A percentile compares a stretch with the other conserved stretches of the same genome.
Conservation (phyloP, 2,329 filamentous ascomycete species). For the Monilinia fructigena region DNA sequence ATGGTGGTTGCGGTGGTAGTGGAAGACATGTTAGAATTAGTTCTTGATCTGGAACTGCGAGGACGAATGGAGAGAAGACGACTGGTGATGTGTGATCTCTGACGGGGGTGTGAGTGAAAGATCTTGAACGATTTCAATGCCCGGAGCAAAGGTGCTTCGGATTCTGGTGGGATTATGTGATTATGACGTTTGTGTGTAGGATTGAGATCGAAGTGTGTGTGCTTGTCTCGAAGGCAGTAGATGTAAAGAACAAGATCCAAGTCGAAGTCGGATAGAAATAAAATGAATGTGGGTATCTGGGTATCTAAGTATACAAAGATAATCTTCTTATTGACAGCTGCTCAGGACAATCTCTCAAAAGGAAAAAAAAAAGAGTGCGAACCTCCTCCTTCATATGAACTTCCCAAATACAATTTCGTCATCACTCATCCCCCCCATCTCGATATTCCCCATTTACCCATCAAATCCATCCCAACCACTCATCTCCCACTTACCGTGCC, state of each 20-base stretch:
- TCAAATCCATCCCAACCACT: conserved; percentile 9
- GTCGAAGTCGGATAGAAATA: background rate
- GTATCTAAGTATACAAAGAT: conserved; percentile 11
- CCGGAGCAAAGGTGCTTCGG: background rate
- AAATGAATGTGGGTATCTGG: conserved; percentile 13
- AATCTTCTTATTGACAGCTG: conserved; percentile 11
- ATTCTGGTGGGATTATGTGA: conserved; percentile 11
- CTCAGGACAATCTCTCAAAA: conserved; percentile 7
- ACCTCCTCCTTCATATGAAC: conserved; percentile 19
- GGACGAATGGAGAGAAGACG: conserved; percentile 10
- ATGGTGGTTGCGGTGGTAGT: background rate
- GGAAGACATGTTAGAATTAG: conserved; percentile 18
- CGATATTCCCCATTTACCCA: background rate
- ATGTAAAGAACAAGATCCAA: background rate
- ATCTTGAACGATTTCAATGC: conserved; percentile 15
- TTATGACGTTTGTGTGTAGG: conserved; percentile 9
- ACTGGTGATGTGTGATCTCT: conserved; percentile 15
- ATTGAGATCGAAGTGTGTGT: background rate
- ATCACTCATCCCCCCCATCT: conserved; percentile 1
- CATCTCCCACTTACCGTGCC: conserved; percentile 10
- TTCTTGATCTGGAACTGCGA: conserved; percentile 2
- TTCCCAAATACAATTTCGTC: conserved; percentile 10
- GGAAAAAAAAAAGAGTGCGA: conserved; percentile 17
- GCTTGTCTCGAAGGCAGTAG: background rate
- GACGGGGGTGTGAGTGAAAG: conserved; percentile 21